Base-by-base conservation (phyloP, 441 rosid species). In the Metrosideros polymorpha region DNA sequence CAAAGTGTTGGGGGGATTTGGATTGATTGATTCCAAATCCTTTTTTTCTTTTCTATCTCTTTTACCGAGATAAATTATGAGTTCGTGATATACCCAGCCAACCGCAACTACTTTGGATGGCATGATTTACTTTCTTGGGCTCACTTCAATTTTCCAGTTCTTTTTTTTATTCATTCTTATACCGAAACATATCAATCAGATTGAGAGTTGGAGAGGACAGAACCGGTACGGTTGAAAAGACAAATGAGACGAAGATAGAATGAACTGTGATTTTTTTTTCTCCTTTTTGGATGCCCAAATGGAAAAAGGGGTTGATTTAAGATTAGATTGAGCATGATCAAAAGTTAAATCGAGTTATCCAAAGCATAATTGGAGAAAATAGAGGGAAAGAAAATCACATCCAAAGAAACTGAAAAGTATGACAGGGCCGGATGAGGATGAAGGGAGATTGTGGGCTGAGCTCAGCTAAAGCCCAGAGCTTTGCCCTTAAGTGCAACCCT, bases 81-180 rank as follows among this genome's bases (percentile, higher is more conserved):
- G 12, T 2, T 9, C 8, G 1, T 1, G 12, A 63, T 32, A 19
- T 17, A 32, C 42, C 8, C 22, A 6, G 32, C 1, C 0, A 25
- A 9, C 18, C 43, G 22, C 25, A 9, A 61, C 10, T 59, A 61
- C 63, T 27, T 13, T 12, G 63, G 17, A 56, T 1, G 12, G 22
- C 1, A 7, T n/a, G n/a, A 32, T 39, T 1, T 22, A 22, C n/a
- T 39, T 39, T 71, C 15, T 35, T 14, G 6, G 22, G 14, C 61
- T 27, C 3, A 17, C 30, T 3, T 27, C 15, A 7, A 50, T 3
- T 27, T 5, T 71, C 3, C 17, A 9, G 2, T 32, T 4, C 7
- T 0, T 6, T 0, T 5, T 17, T 17, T 19, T 18, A 1, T 18
- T 14, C 4, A 1, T 17, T 9, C 25, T 4, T 8, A 18, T 8